These are phyloP conservation scores for Mortierella sp. DNA, from an alignment of 371 early-diverging fungal genomes.

Conservation along the genomic window DNA sequence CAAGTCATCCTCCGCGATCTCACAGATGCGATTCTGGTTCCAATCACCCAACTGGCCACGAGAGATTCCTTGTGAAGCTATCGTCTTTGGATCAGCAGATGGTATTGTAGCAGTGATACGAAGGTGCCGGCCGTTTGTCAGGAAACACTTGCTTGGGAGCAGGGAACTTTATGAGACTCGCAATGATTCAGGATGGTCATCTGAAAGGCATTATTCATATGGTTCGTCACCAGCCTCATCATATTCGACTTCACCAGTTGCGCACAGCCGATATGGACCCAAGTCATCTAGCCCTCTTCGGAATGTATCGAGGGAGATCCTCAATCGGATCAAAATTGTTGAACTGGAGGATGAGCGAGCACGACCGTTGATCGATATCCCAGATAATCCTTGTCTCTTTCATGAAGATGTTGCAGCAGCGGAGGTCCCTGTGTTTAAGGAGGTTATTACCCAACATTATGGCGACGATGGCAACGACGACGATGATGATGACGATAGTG, in stretches of 20 bases:
- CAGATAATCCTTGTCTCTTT: not conserved
- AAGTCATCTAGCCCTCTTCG: not conserved
- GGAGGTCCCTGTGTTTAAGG: not conserved
- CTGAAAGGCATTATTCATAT: not conserved
- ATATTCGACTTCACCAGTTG: not conserved
- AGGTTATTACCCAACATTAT: not conserved
- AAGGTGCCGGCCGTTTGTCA: conserved; percentile 21
- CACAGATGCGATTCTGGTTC: conserved; percentile 43
- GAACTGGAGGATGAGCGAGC: not conserved
- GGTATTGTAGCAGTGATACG: conserved; percentile 28
- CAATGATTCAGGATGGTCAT: conserved; percentile 2
- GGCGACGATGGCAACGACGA: not conserved
- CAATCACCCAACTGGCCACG: conserved; percentile 20
- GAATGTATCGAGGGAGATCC: not conserved
- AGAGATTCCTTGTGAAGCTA: conserved; percentile 41
- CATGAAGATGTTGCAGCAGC: not conserved
- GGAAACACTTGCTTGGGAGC: conserved; percentile 16
- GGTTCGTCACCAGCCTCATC: not conserved
- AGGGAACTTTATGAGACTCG: not conserved
- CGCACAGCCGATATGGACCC: not conserved
- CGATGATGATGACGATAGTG: not conserved
- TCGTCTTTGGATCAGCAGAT: conserved; percentile 29
- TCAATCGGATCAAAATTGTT: conserved; percentile 1
- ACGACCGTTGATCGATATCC: not conserved
- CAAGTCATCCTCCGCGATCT: conserved; percentile 23